phyloP scores from a whole-genome alignment of 2,329 filamentous ascomycete genomes.

The Colletotrichum chrysophilum region DNA sequence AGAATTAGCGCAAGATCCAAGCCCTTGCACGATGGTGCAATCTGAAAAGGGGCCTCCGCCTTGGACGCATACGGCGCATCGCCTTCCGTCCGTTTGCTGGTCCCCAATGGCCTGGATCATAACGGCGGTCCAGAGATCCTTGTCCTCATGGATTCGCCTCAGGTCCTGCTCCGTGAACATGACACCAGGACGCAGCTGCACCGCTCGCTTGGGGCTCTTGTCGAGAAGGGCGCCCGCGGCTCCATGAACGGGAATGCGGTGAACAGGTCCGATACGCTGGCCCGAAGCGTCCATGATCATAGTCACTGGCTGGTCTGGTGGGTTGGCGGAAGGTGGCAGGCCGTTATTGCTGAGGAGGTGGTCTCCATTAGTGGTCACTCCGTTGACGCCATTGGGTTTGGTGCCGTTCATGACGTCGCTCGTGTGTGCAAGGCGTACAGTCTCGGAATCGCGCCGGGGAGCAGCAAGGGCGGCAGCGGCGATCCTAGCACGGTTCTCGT shows the following conservation, averaged over 20 bases:
- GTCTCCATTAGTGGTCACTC: background rate
- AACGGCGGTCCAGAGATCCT: constrained; percentile 48
- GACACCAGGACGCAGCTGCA: background rate
- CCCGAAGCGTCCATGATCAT: constrained; percentile 41
- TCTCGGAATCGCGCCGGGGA: background rate
- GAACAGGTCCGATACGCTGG: constrained; percentile 41
- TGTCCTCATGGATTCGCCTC: background rate
- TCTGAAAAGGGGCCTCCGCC: constrained; percentile 49
- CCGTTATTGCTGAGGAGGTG: background rate
- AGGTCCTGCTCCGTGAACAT: background rate
- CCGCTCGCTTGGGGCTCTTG: background rate
- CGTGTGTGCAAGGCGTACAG: background rate
- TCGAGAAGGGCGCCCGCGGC: background rate
- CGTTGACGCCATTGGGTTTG: background rate
- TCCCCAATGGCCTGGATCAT: constrained; percentile 57
- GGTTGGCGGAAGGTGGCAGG: background rate
- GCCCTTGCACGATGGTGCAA: constrained; percentile 49
- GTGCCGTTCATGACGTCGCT: background rate
- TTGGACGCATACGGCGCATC: constrained; percentile 47
- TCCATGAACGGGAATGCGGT: constrained; percentile 28
- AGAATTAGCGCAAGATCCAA: constrained; percentile 56
- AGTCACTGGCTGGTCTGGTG: background rate
- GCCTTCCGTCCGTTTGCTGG: constrained; percentile 34
- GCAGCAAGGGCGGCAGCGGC: constrained; percentile 6
- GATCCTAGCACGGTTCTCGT: background rate